These are phyloP conservation scores for Penicillium maclennaniae DNA, from an alignment of 495 filamentous ascomycete genomes.

Conservation along the genomic window DNA sequence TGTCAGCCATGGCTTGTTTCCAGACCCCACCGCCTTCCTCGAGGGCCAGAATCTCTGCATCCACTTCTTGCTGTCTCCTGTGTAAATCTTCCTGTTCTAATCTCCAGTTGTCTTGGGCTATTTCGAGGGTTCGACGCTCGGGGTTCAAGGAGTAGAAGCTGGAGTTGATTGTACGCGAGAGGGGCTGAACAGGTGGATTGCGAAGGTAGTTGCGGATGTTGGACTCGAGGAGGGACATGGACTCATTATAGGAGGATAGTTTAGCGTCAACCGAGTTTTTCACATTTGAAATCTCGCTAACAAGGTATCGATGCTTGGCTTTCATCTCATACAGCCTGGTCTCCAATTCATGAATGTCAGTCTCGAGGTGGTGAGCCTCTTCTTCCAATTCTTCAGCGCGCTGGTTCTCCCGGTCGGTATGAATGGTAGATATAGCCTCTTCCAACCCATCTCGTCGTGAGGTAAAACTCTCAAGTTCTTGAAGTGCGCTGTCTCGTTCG, in stretches of 20 bases:
- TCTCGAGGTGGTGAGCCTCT: slow-evolving; percentile 50
- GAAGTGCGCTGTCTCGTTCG: slow-evolving; percentile 55
- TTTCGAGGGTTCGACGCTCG: slow-evolving; percentile 67
- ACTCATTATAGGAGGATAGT: slow-evolving; percentile 56
- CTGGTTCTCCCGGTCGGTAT: slow-evolving; percentile 36
- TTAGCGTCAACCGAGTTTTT: slow-evolving; percentile 61
- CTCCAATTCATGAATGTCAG: slow-evolving; percentile 63
- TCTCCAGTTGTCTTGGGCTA: slow-evolving; percentile 75
- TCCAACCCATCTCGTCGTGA: slow-evolving; percentile 46
- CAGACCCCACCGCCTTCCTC: slow-evolving; percentile 80
- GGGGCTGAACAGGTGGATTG: slow-evolving; percentile 45
- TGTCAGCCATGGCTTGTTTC: slow-evolving; percentile 62
- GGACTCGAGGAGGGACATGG: slow-evolving; percentile 51
- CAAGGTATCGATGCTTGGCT: slow-evolving; percentile 56
- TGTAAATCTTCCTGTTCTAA: slow-evolving; percentile 57
- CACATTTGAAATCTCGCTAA: slow-evolving; percentile 56
- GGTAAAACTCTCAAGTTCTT: slow-evolving; percentile 58
- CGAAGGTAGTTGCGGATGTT: slow-evolving; percentile 42
- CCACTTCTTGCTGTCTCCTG: slow-evolving; percentile 54
- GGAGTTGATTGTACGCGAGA: slow-evolving; percentile 23
- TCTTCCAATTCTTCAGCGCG: slow-evolving; percentile 38
- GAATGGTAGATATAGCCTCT: slow-evolving; percentile 41
- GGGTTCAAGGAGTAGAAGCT: slow-evolving; percentile 54
- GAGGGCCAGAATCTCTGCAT: slow-evolving; percentile 69
- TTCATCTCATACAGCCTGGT: slow-evolving; percentile 64